Percentiles rank a stretch among this genome's conserved stretches.
phyloP scores from a whole-genome alignment of 129 eudicot species.

The Centaurea solstitialis region DNA sequence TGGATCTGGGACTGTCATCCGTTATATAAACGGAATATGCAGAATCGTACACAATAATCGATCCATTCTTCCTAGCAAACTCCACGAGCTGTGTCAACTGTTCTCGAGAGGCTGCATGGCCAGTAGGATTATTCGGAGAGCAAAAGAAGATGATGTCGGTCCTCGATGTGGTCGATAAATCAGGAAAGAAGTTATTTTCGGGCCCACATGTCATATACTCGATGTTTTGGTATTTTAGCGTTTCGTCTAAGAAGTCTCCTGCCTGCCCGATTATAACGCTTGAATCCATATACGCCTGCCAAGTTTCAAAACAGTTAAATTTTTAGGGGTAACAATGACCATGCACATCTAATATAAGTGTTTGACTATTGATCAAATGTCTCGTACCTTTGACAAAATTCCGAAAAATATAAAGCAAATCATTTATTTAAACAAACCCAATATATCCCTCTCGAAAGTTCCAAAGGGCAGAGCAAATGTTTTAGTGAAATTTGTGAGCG shows the following conservation, averaged over 20 bases:
- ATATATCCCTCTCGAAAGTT: no score
- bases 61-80: slow-evolving; percentile 77
- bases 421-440: no score
- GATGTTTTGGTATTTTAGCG: slow-evolving; percentile 59
- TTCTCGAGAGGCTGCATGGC: slow-evolving; percentile 72
- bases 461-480: no score
- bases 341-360: not conserved
- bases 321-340: not conserved
- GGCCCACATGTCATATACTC: slow-evolving; percentile 88
- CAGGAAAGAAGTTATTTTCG: slow-evolving; percentile 72
- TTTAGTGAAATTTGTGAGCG: no score
- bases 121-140: slow-evolving; percentile 96
- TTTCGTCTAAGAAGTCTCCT: slow-evolving; percentile 60
- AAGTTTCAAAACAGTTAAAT: slow-evolving; percentile 9
- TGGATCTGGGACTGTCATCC: slow-evolving; percentile 78
- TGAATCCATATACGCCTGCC: slow-evolving; percentile 87
- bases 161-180: slow-evolving; percentile 56
- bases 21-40: slow-evolving; percentile 76
- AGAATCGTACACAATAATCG: slow-evolving; percentile 82
- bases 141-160: slow-evolving; percentile 89
- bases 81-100: slow-evolving; percentile 63
- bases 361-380: no score
- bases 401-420: no score
- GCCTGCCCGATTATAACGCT: slow-evolving; percentile 92
- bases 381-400: no score